phyloP scores from a whole-genome alignment of 768 basidiomycete species.

The Favolaschia claudopus region DNA sequence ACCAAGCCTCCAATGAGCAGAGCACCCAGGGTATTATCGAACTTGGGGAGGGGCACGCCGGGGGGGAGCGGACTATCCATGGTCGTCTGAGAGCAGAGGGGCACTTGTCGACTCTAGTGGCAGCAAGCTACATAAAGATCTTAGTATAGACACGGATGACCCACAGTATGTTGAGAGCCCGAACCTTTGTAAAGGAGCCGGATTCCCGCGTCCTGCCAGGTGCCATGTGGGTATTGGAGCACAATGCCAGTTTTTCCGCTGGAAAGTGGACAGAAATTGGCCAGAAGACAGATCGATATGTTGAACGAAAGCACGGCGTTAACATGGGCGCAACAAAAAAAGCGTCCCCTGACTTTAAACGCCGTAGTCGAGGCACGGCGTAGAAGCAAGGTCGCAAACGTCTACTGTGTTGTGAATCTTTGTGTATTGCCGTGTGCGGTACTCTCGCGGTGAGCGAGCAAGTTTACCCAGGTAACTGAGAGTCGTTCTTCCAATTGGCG shows the following conservation, averaged over 20 bases:
- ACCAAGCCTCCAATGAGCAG: conserved; percentile 50
- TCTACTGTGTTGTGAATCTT: no score
- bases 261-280: not conserved
- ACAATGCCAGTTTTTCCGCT: conserved; percentile 1
- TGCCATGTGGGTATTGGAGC: conserved; percentile 11
- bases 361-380: no score
- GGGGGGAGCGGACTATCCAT: conserved; percentile 2
- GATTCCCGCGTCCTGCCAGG: not conserved
- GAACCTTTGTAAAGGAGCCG: not conserved
- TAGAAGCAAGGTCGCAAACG: no score
- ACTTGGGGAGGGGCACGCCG: conserved; percentile 31
- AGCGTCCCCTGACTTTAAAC: no score
- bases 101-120: not conserved
- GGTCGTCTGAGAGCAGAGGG: conserved; percentile 1
- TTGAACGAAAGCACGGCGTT: no score
- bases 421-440: no score
- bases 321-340: no score
- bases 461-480: no score
- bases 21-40: conserved; percentile 56
- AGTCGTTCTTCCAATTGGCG: no score
- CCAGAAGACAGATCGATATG: no score
- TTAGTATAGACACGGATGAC: conserved; percentile 7
- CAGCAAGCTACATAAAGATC: conserved; percentile 1
- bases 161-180: not conserved
- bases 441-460: no score